Base-by-base conservation (phyloP, 768 basidiomycete species). In the Mycena haematopus region DNA sequence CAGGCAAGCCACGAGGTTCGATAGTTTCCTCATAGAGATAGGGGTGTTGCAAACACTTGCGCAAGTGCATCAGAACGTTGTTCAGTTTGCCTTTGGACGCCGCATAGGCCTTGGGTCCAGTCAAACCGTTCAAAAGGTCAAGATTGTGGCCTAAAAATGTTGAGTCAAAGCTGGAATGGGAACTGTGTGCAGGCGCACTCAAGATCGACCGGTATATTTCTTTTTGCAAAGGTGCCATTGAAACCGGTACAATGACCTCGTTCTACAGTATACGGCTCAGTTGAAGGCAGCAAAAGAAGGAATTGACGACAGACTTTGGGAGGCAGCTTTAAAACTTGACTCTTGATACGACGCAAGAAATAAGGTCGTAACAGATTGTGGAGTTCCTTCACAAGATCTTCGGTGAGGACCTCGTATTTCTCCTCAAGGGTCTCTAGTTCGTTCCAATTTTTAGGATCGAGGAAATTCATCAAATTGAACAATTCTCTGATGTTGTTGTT, bases 401-500 rank as follows among this genome's bases (percentile, higher is more conserved):
- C 92, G 6, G 83, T 88, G 24, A 99, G 83, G 14, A 86, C 87
- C 65, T 86, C 87, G 66, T 94, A 89, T 62, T 92, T 83, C 68
- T 84, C 85, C 61, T 90, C 88, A 13, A 98, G 79, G 7, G 74
- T 81, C 69, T 89, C 86, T 22, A 98, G 78, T 71, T 99, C 86
- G 6, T 76, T 72, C 93, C 93, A 93, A 64, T 90, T 80, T 14
- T 75, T 67, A 6, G 91, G 86, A 72, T 95, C 93, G 19, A 99
- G 84, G 79, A 99, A 99, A 73, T 95, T 93, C 88, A 99, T 95
- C 45, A 99, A 82, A 73, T 96, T 99, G 81, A 99, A 96, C 25
- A 99, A 76, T 76, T 99, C 97, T 50, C 93, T 84, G 24, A 99
- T 90, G 71, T 98, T 99, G 79, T 99, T 99, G 75, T 99, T 99